phyloP scores from a whole-genome alignment of 768 basidiomycete species.

The Mycena indigotica region DNA sequence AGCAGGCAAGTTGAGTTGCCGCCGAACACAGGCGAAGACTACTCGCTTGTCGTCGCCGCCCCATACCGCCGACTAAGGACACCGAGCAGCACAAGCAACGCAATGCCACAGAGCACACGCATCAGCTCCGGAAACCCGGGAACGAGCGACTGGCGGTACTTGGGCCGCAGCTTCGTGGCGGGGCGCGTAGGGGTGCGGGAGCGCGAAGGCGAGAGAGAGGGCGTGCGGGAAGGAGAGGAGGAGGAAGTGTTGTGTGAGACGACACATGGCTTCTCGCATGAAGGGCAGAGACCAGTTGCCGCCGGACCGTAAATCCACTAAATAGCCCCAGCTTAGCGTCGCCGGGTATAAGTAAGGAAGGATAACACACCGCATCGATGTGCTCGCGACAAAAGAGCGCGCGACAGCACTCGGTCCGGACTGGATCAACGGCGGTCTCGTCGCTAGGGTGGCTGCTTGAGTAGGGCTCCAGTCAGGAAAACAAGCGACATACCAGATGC shows the following conservation, averaged over 20 bases:
- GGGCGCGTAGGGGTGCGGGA: background rate
- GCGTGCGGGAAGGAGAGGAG: background rate
- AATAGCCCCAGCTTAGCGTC: background rate
- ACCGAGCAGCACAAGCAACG: conserved; percentile 37
- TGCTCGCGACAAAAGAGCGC: conserved; percentile 17
- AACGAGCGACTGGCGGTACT: background rate
- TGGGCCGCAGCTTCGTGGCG: background rate
- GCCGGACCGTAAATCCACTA: conserved; percentile 20
- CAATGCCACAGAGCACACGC: conserved; percentile 2
- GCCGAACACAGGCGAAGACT: background rate
- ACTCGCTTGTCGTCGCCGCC: conserved; percentile 3
- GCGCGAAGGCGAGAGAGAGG: background rate
- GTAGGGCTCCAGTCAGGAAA: background rate
- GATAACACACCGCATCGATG: conserved; percentile 14
- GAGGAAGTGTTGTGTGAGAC: conserved; percentile 4
- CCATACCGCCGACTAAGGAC: conserved; percentile 44
- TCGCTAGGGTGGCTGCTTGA: too few species aligned
- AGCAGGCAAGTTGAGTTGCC: conserved; percentile 2
- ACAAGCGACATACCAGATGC: conserved; percentile 15
- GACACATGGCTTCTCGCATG: conserved; percentile 12
- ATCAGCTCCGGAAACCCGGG: conserved; percentile 4
- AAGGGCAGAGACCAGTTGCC: conserved; percentile 15
- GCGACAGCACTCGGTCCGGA: conserved; percentile 14
- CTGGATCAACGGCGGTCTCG: background rate
- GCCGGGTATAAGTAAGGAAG: background rate